phyloP scores from a whole-genome alignment of 352 stramenopile species.

The Chrysophaeum taylorii region DNA sequence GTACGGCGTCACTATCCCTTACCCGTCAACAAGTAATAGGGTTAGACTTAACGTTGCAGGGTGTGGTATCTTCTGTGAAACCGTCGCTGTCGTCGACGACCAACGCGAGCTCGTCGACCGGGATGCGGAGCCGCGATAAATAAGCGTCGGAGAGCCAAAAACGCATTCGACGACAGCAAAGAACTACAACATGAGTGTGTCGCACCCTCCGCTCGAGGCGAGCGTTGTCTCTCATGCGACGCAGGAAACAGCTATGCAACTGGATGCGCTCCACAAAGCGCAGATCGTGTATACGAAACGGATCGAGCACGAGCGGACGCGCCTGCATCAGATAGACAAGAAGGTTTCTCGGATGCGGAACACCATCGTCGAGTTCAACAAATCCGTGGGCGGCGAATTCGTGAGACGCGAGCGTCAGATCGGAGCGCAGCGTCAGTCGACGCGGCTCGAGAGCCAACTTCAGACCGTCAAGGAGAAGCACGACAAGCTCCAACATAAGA shows the following conservation, averaged over 20 bases:
- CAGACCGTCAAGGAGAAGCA: slow-evolving; percentile 14
- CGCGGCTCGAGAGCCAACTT: not conserved
- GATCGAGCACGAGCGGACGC: not conserved
- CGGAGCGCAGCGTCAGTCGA: not conserved
- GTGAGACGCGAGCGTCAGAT: not conserved
- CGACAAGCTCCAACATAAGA: slow-evolving; percentile 1
- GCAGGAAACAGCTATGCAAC: not conserved
- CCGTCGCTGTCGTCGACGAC: too few relatives aligned
- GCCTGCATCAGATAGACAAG: slow-evolving; percentile 3
- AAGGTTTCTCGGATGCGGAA: not conserved
- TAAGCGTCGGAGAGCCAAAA: too few relatives aligned
- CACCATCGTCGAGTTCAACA: slow-evolving; percentile 1
- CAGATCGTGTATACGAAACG: slow-evolving; percentile 4
- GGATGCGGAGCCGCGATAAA: too few relatives aligned
- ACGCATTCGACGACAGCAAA: too few relatives aligned
- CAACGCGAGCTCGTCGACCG: too few relatives aligned
- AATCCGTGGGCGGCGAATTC: not conserved
- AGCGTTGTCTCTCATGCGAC: not conserved
- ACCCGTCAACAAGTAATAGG: too few relatives aligned
- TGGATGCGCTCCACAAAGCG: not conserved
- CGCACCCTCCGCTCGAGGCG: too few relatives aligned
- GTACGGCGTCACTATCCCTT: too few relatives aligned
- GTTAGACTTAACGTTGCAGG: too few relatives aligned
- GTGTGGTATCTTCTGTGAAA: too few relatives aligned
- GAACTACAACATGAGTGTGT: too few relatives aligned